Conservation (phyloP, 345 rosid species). For the Euclidium syriacum region DNA sequence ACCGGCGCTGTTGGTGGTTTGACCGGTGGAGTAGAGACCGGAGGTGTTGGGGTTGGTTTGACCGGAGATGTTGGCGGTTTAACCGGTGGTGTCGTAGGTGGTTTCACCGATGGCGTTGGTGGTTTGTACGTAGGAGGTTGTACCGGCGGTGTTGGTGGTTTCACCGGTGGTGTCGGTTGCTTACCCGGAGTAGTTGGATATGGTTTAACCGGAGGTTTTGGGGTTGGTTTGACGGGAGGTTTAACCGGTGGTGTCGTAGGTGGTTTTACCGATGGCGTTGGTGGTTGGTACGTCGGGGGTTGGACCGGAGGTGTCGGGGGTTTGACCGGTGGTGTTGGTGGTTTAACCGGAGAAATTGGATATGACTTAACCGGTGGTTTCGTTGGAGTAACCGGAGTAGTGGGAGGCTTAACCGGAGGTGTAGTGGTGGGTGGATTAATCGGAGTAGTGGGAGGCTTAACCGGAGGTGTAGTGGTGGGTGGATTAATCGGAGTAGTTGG, state of each 20-base stretch:
- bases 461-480: conserved; percentile 17
- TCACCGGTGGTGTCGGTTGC: conserved; percentile 10
- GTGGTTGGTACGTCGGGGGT: not conserved
- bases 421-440: conserved; percentile 24
- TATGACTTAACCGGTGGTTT: not conserved
- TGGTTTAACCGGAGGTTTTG: conserved; percentile 6
- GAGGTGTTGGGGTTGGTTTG: conserved; percentile 6
- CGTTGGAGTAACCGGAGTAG: conserved; percentile 13
- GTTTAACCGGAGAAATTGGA: not conserved
- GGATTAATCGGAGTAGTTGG: conserved; percentile 26
- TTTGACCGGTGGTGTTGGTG: not conserved
- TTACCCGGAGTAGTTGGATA: not conserved
- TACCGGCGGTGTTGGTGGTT: not conserved
- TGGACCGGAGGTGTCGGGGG: not conserved
- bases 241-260: conserved; percentile 5
- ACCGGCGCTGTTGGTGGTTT: conserved; percentile 11
- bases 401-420: conserved; percentile 19
- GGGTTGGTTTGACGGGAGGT: conserved; percentile 8
- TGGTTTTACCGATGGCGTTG: conserved; percentile 1
- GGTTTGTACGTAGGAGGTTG: not conserved
- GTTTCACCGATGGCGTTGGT: not conserved
- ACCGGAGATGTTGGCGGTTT: conserved; percentile 9
- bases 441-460: conserved; percentile 22
- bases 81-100: conserved; percentile 5
- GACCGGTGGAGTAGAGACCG: not conserved